phyloP scores from a whole-genome alignment of 306 rosid species.

The Lathyrus tuberosus region DNA sequence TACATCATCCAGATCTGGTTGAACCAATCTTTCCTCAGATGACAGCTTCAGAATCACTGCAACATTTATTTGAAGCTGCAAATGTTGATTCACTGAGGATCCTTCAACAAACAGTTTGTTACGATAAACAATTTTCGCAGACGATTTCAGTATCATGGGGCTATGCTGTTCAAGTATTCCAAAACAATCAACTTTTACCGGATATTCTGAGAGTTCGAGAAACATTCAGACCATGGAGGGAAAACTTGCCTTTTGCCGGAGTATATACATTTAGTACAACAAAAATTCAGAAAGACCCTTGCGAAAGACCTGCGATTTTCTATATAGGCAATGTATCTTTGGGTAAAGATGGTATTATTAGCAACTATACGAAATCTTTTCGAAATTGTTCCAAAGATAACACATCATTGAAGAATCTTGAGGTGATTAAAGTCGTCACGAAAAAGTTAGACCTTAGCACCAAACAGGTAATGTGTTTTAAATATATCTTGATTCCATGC shows the following conservation, averaged over 20 bases:
- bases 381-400: slow-evolving; percentile 55
- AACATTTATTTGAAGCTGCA: slow-evolving; percentile 62
- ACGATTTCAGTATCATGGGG: slow-evolving; percentile 91
- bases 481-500: no score
- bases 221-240: slow-evolving; percentile 68
- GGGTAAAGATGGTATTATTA: slow-evolving; percentile 45
- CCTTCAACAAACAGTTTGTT: slow-evolving; percentile 79
- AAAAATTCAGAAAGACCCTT: slow-evolving; percentile 49
- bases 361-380: slow-evolving; percentile 51
- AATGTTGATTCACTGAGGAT: slow-evolving; percentile 66
- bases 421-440: slow-evolving; percentile 62
- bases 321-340: slow-evolving; percentile 51
- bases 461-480: slow-evolving; percentile 58
- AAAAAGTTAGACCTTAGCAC: slow-evolving; percentile 57
- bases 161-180: slow-evolving; percentile 71
- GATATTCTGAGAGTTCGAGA: slow-evolving; percentile 50
- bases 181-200: slow-evolving; percentile 52
- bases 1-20: slow-evolving; percentile 59
- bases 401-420: slow-evolving; percentile 50
- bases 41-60: slow-evolving; percentile 53
- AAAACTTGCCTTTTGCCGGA: slow-evolving; percentile 27
- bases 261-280: slow-evolving; percentile 52
- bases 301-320: slow-evolving; percentile 66
- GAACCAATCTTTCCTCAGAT: slow-evolving; percentile 76
- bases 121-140: slow-evolving; percentile 62